Evolutionary conservation across 139 green algal species (phyloP).

Genomic region (Ostreobium quekettii): DNA sequence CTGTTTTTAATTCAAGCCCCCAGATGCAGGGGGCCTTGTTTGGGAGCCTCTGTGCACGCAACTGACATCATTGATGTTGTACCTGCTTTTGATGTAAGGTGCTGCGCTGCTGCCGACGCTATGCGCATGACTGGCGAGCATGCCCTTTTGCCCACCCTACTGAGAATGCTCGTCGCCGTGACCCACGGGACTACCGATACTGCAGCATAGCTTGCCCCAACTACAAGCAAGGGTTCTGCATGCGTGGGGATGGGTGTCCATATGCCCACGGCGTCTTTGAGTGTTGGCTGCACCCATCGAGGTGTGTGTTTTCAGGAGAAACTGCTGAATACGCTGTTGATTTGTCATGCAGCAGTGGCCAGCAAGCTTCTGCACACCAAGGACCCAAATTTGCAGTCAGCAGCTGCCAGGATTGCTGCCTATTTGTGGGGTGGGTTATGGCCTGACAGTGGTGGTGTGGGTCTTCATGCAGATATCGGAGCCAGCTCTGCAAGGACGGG

Average conservation of each 20-base stretch:
- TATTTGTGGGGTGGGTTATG: too few relatives aligned
- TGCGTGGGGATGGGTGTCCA: conserved; percentile 62
- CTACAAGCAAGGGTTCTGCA: conserved; percentile 77
- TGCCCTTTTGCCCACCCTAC: conserved; percentile 95
- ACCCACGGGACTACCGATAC: conserved; percentile 82
- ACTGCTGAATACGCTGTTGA: too few relatives aligned
- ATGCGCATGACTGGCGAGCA: conserved; percentile 89
- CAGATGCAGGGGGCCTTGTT: too few relatives aligned
- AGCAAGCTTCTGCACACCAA: too few relatives aligned
- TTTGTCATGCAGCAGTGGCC: too few relatives aligned
- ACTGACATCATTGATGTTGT: too few relatives aligned
- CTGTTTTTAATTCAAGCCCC: too few relatives aligned
- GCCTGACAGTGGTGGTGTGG: too few relatives aligned
- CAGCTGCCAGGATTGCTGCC: too few relatives aligned
- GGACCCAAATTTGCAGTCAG: too few relatives aligned
- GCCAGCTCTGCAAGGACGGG: conserved; percentile 80
- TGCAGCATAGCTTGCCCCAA: conserved; percentile 84
- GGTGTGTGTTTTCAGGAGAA: conserved; percentile 15
- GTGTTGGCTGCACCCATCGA: conserved; percentile 79
- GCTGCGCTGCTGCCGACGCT: conserved; percentile 67
- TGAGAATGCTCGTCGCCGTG: conserved; percentile 87
- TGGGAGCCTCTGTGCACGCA: too few relatives aligned
- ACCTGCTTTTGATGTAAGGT: too few relatives aligned
- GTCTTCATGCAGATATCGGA: conserved; percentile 52
- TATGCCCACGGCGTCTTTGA: conserved; percentile 90